A percentile compares a stretch with the other conserved stretches of the same genome.
Evolutionary conservation across 208 protist genomes (phyloP).

Genomic region (Acanthamoeba sp.): DNA sequence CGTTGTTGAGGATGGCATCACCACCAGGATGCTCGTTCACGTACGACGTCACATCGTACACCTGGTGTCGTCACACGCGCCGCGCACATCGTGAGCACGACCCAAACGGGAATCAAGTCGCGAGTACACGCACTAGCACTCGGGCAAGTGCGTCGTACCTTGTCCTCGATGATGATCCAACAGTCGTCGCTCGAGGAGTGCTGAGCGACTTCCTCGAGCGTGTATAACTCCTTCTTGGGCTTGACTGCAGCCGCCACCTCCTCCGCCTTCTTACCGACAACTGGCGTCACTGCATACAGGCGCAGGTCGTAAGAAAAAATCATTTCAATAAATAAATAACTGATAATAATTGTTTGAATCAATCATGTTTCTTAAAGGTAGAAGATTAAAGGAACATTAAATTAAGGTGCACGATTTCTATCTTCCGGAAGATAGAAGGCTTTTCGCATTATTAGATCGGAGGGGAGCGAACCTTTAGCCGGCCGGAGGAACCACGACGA

Average conservation of each 20-base stretch:
- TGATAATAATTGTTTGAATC: background rate
- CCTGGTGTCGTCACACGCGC: background rate
- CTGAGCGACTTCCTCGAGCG: constrained; percentile 60
- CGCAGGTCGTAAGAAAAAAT: background rate
- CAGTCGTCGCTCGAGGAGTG: constrained; percentile 55
- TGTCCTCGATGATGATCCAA: constrained; percentile 73
- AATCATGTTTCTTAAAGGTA: background rate
- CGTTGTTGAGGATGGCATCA: constrained; percentile 44
- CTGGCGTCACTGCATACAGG: too few relatives aligned
- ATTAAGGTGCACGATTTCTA: background rate
- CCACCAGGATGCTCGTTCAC: constrained; percentile 67
- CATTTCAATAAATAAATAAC: background rate
- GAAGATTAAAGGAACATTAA: background rate
- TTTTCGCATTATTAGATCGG: too few relatives aligned
- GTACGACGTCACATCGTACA: constrained; percentile 69
- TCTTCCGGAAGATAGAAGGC: background rate
- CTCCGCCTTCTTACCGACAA: background rate
- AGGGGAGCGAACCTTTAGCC: background rate
- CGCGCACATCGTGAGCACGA: background rate
- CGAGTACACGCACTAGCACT: background rate
- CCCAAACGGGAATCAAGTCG: background rate
- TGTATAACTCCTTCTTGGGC: constrained; percentile 41
- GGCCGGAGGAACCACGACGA: background rate
- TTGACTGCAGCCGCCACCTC: background rate
- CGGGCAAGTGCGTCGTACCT: background rate